phyloP scores from a whole-genome alignment of 192 early-diverging fungal species.

The Umbelopsis ramanniana region DNA sequence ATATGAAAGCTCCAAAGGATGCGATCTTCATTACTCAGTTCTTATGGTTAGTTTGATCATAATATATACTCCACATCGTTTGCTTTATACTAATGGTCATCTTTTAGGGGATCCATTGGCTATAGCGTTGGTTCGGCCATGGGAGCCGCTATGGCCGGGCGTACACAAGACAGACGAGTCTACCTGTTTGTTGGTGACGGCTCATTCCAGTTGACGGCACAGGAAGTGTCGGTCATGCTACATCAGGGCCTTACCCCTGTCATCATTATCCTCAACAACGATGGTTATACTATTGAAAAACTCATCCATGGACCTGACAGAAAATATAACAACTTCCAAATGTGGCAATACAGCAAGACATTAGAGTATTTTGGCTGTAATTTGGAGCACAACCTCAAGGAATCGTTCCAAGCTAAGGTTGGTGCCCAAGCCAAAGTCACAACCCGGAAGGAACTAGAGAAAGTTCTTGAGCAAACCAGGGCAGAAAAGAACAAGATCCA shows the following conservation, averaged over 20 bases:
- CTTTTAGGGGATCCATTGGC: constrained; percentile 38
- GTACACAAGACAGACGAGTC: constrained; percentile 41
- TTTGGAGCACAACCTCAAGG: constrained; percentile 30
- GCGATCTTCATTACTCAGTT: constrained; percentile 47
- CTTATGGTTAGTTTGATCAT: constrained; percentile 27
- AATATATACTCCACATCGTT: background rate
- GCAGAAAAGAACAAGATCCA: constrained; percentile 43
- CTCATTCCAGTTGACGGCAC: constrained; percentile 54
- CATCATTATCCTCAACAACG: constrained; percentile 56
- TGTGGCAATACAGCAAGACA: constrained; percentile 54
- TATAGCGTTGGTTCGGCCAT: constrained; percentile 47
- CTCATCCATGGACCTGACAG: constrained; percentile 49
- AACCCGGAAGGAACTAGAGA: constrained; percentile 45
- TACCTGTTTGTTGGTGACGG: constrained; percentile 56
- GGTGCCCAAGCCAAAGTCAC: constrained; percentile 39
- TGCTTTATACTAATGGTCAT: constrained; percentile 4
- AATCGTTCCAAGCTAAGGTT: constrained; percentile 21
- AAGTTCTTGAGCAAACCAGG: constrained; percentile 33
- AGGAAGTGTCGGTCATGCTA: constrained; percentile 55
- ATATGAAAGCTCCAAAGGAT: constrained; percentile 40
- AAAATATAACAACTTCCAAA: constrained; percentile 52
- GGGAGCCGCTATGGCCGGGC: constrained; percentile 49
- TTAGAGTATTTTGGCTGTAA: constrained; percentile 48
- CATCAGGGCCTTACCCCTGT: constrained; percentile 52
- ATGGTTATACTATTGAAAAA: constrained; percentile 57